Evolutionary conservation across 306 rosid species (phyloP), one percentile per base, ranked within the genome.

Genomic region (Pterocarpus santalinus): DNA sequence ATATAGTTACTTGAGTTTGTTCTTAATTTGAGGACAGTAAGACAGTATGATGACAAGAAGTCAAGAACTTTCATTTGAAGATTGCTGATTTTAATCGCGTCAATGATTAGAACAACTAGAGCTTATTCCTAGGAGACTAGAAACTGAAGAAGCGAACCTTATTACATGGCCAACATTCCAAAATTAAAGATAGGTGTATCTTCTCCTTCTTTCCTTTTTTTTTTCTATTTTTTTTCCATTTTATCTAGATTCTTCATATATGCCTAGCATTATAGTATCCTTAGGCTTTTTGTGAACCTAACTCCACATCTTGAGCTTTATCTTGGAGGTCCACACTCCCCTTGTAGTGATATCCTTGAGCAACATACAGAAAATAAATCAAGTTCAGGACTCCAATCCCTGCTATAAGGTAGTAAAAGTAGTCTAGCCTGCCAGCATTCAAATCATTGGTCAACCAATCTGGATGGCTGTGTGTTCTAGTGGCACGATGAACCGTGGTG

Each of bases 401-500:
- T 0, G 91, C 97, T 0, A 92, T 0, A 0, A 93, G 72, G 17
- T 73, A 95, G 78, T 91, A 95, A 58, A 91, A 95, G 65, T 87
- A 88, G 65, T 95, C 99, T 6, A 93, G 41, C 53, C 93, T 90
- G 4, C 97, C 99, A 5, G 2, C 77, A 4, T 93, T 90, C 3
- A 95, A 79, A 58, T 95, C 88, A 47, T 91, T 79, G 0, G 89
- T 82, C 80, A 95, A 75, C 99, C 97, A 93, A 78, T 90, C 90
- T 0, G 91, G 86, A 8, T 15, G 80, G 15, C 44, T 78, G 2
- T 65, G 17, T 1, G 89, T 73, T 10, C 61, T 65, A 0, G 88
- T 89, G 15, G 69, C 57, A 35, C 74, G 82, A 39, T 89, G 94
- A 63, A 95, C 90, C 7, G 68, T 43, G 2, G 46, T 80, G 1